phyloP scores from a whole-genome alignment of 306 rosid genomes.

The Malus orientalis region DNA sequence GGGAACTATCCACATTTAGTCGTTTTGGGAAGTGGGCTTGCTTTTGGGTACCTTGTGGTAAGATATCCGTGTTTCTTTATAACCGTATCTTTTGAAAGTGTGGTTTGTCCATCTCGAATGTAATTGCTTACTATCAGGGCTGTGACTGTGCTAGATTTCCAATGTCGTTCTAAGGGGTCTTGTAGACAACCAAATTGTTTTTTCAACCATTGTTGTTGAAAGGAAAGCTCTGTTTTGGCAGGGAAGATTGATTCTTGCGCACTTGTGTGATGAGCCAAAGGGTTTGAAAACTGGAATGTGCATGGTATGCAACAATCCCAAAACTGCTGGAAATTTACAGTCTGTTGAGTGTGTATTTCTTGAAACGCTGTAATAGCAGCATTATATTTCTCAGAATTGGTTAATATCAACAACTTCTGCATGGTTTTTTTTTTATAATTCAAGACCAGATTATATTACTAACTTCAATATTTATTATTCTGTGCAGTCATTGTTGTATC shows the following conservation, averaged over 20 bases:
- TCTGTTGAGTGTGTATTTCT: neutral
- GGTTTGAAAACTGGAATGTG: constrained; percentile 99
- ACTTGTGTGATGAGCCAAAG: constrained; percentile 96
- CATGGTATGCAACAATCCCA: constrained; percentile 54
- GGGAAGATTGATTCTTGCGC: constrained; percentile 96
- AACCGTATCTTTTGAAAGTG: neutral
- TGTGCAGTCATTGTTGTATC: constrained; percentile 74
- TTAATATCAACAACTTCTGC: neutral
- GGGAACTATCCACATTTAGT: constrained; percentile 73
- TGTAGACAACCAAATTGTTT: neutral
- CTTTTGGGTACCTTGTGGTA: constrained; percentile 90
- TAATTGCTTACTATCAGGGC: neutral
- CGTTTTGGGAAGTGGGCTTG: constrained; percentile 75
- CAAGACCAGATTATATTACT: neutral
- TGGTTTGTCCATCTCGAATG: neutral
- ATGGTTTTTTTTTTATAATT: neutral
- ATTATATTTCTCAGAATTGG: neutral
- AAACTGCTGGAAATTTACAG: neutral
- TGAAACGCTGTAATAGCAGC: neutral
- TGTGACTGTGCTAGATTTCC: neutral
- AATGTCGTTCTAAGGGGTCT: neutral
- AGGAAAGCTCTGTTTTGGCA: constrained; percentile 38
- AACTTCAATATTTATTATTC: neutral
- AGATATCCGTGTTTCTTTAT: constrained; percentile 17
- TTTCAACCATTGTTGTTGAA: constrained; percentile 6